phyloP scores from a whole-genome alignment of 2,329 filamentous ascomycete species.

The Hypoxylon sp. region DNA sequence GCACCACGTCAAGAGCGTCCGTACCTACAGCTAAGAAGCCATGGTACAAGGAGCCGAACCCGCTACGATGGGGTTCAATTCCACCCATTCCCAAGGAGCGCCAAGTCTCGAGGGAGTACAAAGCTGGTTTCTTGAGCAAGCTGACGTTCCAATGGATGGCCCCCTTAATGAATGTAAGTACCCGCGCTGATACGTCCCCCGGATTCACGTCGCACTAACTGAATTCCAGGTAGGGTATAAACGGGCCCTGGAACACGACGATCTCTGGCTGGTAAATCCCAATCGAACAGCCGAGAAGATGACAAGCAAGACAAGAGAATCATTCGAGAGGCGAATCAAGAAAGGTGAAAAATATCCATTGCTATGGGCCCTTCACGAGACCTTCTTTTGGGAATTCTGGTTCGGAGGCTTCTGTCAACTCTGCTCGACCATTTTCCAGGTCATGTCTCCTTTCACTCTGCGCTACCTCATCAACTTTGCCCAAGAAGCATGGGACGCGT shows the following conservation, averaged over 20 bases:
- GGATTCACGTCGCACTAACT: constrained; percentile 38
- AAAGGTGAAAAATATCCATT: constrained; percentile 80
- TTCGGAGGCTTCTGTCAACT: constrained; percentile 85
- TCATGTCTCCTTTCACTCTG: constrained; percentile 86
- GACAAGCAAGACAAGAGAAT: constrained; percentile 72
- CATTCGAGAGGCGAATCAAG: constrained; percentile 77
- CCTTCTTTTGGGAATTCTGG: constrained; percentile 86
- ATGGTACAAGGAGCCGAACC: constrained; percentile 75
- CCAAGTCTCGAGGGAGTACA: constrained; percentile 74
- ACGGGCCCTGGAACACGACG: constrained; percentile 82
- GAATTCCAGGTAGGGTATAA: constrained; percentile 79
- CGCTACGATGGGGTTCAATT: constrained; percentile 69
- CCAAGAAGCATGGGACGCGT: constrained; percentile 79
- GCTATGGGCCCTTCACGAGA: constrained; percentile 85
- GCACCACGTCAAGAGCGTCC: constrained; percentile 56
- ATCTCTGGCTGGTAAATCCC: constrained; percentile 92
- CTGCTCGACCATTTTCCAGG: constrained; percentile 78
- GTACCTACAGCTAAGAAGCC: constrained; percentile 60
- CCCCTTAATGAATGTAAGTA: constrained; percentile 81
- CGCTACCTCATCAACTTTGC: constrained; percentile 90
- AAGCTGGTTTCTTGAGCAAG: constrained; percentile 78
- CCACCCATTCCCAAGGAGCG: constrained; percentile 69
- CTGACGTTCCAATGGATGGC: constrained; percentile 93
- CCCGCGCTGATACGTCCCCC: not conserved
- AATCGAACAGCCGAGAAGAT: constrained; percentile 78